These are phyloP conservation scores for Rhexocercosporidium sp. DNA, from an alignment of 2,329 filamentous ascomycete species.

Conservation along the genomic window DNA sequence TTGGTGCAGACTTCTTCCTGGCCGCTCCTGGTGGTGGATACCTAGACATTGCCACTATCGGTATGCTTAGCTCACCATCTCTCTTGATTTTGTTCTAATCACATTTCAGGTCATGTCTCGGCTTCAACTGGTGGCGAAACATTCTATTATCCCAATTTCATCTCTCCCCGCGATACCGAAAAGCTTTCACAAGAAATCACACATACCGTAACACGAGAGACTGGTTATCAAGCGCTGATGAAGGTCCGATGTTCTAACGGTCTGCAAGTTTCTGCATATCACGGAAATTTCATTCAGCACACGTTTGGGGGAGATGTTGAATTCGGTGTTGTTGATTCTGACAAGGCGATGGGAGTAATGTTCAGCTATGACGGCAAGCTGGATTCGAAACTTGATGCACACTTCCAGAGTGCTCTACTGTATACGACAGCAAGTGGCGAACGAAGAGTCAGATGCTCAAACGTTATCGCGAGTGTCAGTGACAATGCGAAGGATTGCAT, in stretches of 20 bases:
- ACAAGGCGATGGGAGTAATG: conserved; percentile 89
- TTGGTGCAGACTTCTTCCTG: conserved; percentile 94
- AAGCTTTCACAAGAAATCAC: conserved; percentile 86
- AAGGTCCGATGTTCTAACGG: conserved; percentile 98
- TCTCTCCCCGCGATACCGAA: conserved; percentile 81
- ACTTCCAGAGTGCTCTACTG: conserved; percentile 93
- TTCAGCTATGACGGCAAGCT: conserved; percentile 97
- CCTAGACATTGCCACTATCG: conserved; percentile 90
- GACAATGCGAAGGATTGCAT: conserved; percentile 83
- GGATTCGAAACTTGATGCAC: conserved; percentile 94
- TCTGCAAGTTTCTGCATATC: conserved; percentile 89
- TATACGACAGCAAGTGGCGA: conserved; percentile 93
- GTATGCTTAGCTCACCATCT: conserved; percentile 50
- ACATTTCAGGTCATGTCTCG: conserved; percentile 72
- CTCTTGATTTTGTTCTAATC: conserved; percentile 29
- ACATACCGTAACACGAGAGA: conserved; percentile 86
- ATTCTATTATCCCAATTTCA: conserved; percentile 97
- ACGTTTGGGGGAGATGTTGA: conserved; percentile 94
- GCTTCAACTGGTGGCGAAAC: conserved; percentile 92
- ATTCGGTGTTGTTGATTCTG: conserved; percentile 88
- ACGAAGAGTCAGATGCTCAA: conserved; percentile 88
- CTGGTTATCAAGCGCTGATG: conserved; percentile 94
- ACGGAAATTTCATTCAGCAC: conserved; percentile 95
- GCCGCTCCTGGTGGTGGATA: conserved; percentile 90
- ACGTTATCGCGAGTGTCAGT: conserved; percentile 90